Evolutionary conservation across 2,329 filamentous ascomycete genomes (phyloP), one percentile per base, ranked within the genome.

Genomic region (Alternaria sp.): DNA sequence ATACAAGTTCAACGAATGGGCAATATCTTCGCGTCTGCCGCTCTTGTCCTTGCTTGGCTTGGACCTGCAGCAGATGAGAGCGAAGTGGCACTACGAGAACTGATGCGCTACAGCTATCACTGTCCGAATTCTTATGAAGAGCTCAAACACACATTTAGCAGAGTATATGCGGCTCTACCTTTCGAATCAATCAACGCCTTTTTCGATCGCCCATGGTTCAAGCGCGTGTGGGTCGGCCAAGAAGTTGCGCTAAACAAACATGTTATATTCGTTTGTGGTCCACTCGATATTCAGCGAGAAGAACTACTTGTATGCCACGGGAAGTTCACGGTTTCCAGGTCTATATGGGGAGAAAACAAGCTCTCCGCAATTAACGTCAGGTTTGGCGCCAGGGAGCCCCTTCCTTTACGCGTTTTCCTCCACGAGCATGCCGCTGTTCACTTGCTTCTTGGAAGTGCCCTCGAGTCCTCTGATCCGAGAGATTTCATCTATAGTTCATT

Each of bases 171-270:
- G 4, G 32, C 32, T 40, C 15, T 51, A 13, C 49, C 49, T 3
- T 3, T 32, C 13, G n/a, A 51, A 19, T 17, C 25, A 30, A 15
- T 30, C 49, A 51, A 51, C 11, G 9, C 54, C 17, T 6, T 56
- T 6, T 12, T 23, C 6, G 40, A 8, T 6, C 54, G 54, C 11
- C 15, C 23, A 11, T 56, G 54, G 54, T 56, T 32, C 28, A 56
- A 56, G 43, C 54, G 54, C 12, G 40, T 56, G 11, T 45, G 40
- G 43, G 25, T n/a, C 2, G 25, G 54, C 9, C 47, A 32, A 21
- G 44, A 46, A 46, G 47, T 11, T 8, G 26, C 47, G 2, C 3
- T 56, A 4, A 21, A 46, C 11, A 11, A 47, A 23, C 8, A 4
- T 11, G 43, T 46, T 23, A 25, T 17, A 21, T 45, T 56, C 12